Conservation (phyloP, 164 flowering plant species). For the Vitis cinerea region DNA sequence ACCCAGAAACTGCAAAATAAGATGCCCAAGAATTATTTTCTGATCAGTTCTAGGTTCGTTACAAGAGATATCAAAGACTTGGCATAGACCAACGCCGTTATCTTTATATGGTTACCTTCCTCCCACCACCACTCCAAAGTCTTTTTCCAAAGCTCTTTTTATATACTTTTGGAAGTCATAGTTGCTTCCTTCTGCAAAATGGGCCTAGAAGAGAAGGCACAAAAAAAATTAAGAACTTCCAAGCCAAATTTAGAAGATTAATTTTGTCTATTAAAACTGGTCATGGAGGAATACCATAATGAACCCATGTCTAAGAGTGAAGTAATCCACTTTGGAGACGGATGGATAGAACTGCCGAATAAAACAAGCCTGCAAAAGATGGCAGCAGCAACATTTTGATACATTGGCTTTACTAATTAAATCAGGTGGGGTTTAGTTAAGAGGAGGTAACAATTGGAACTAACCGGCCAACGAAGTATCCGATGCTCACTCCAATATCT, state of each 20-base stretch:
- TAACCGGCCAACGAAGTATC: conserved; percentile 55
- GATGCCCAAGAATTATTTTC: not conserved
- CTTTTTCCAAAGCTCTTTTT: conserved; percentile 55
- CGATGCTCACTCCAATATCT: conserved; percentile 50
- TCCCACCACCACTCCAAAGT: conserved; percentile 63
- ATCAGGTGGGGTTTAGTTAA: too few species aligned
- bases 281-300: conserved; percentile 40
- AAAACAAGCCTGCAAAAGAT: conserved; percentile 45
- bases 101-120: conserved; percentile 38
- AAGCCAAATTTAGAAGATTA: not conserved
- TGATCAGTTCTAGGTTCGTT: too few species aligned
- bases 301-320: conserved; percentile 77
- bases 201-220: conserved; percentile 33
- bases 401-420: not conserved
- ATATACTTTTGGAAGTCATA: conserved; percentile 61
- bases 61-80: not conserved
- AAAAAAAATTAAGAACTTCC: not conserved
- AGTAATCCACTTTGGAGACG: conserved; percentile 56
- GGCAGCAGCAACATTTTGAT: not conserved
- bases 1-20: conserved; percentile 54
- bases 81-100: not conserved
- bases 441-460: conserved; percentile 2
- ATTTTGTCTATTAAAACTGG: not conserved
- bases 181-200: conserved; percentile 38
- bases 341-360: conserved; percentile 51